These are phyloP conservation scores for Lachancea lanzarotensis DNA, from an alignment of 805 yeast genomes.

Conservation along the genomic window DNA sequence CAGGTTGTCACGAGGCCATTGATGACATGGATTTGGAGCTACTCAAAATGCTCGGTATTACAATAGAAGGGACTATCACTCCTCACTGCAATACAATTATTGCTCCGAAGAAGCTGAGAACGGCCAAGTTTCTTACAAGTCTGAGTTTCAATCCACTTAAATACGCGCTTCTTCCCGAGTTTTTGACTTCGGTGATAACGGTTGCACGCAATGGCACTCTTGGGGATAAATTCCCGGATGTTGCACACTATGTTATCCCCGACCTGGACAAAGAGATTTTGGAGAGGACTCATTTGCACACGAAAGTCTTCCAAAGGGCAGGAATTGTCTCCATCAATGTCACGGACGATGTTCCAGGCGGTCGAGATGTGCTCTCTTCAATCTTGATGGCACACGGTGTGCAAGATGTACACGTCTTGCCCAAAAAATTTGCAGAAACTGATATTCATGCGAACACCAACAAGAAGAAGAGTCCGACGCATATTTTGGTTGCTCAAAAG, in stretches of 20 bases:
- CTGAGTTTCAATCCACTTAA: constrained; percentile 47
- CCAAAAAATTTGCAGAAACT: constrained; percentile 14
- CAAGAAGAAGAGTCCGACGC: constrained; percentile 13
- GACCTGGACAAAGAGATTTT: constrained; percentile 27
- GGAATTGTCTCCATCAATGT: constrained; percentile 19
- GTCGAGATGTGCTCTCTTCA: constrained; percentile 20
- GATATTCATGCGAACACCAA: constrained; percentile 15
- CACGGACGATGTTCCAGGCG: constrained; percentile 26
- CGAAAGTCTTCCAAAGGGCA: constrained; percentile 25
- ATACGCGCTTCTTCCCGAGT: constrained; percentile 50
- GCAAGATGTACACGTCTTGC: constrained; percentile 16
- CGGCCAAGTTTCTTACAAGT: constrained; percentile 77
- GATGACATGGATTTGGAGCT: constrained; percentile 38
- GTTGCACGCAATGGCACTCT: constrained; percentile 11
- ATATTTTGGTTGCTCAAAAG: constrained; percentile 24
- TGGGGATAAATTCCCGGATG: constrained; percentile 20
- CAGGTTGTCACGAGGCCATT: constrained; percentile 56
- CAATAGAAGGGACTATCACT: constrained; percentile 34
- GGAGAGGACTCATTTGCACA: constrained; percentile 13
- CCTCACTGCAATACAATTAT: constrained; percentile 48
- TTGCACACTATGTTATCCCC: constrained; percentile 30
- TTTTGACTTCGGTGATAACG: constrained; percentile 43
- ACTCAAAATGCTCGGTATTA: constrained; percentile 52
- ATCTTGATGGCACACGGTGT: constrained; percentile 28
- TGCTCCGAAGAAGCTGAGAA: constrained; percentile 77